phyloP scores from a whole-genome alignment of 768 basidiomycete species.

The Flagelloscypha sp. region DNA sequence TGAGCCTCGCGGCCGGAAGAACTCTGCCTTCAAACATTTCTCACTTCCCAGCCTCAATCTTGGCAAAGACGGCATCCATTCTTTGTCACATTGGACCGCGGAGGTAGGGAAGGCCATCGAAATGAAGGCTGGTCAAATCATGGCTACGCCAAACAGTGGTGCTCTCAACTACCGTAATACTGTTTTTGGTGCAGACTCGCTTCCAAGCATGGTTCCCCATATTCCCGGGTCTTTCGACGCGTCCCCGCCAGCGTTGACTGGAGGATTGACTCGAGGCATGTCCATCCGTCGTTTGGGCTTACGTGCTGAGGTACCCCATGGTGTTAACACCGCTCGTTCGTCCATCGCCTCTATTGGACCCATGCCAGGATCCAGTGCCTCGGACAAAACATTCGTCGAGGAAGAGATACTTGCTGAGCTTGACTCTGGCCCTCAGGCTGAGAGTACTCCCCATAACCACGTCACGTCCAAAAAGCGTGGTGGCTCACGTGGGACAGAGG shows the following conservation, averaged over 20 bases:
- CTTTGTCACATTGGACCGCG: constrained; percentile 41
- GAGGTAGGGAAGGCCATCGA: constrained; percentile 49
- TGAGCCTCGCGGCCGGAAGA: constrained; percentile 30
- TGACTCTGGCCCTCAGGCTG: constrained; percentile 38
- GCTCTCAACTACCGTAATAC: constrained; percentile 40
- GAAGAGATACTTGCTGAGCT: constrained; percentile 33
- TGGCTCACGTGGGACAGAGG: constrained; percentile 13
- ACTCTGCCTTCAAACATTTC: constrained; percentile 51
- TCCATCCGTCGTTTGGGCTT: constrained; percentile 41
- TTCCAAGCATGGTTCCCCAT: constrained; percentile 23
- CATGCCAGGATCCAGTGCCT: constrained; percentile 46
- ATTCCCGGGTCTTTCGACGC: constrained; percentile 21
- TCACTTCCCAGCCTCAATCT: constrained; percentile 64
- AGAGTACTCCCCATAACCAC: constrained; percentile 57
- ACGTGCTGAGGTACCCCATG: constrained; percentile 42
- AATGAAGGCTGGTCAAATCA: constrained; percentile 29
- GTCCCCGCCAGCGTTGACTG: too few relatives aligned
- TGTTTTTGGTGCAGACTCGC: constrained; percentile 34
- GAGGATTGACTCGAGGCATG: constrained; percentile 23
- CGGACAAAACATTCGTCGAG: constrained; percentile 57
- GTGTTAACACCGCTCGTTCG: constrained; percentile 41
- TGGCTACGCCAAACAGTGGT: constrained; percentile 29
- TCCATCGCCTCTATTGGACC: constrained; percentile 35
- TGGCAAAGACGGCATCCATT: constrained; percentile 48
- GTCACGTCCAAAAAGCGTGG: constrained; percentile 25